Base-by-base conservation (phyloP, 169 alveolate species). In the Toxoplasma gondii region DNA sequence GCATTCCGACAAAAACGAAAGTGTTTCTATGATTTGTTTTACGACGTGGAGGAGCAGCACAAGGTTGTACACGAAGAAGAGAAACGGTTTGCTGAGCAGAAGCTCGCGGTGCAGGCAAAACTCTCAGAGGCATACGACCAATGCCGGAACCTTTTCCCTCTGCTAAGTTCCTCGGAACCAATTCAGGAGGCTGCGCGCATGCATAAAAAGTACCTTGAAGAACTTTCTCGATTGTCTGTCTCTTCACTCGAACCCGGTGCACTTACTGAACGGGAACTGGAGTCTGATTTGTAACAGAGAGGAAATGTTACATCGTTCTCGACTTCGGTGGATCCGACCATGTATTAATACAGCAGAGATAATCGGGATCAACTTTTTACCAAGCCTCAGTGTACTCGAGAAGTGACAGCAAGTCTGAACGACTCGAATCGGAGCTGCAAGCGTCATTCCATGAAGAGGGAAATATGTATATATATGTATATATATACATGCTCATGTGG, bases 201-300 rank as follows among this genome's bases (percentile, higher is more conserved):
- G n/a, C 24, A 78, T 19, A 19, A n/a, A 78, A 10, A 19, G 45
- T 17, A 29, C 12, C 22, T n/a, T 1, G 49, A 38, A 10, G 86
- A 78, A 45, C 86, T 78, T 7, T n/a, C 86, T 38, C 45, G 31
- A 1, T 19, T 38, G 27, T 24, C 86, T 7, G 45, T 36, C 27
- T 36, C 39, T 1, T 78, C 86, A n/a, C 86, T 78, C 86, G 49
- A 16, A 67, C 90, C 90, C 12, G 90, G 90, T 31, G 90, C 53
- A 29, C 34, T 82, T 2, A 39, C 90, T 17, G 69, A 82, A 31
- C 58, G 90, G 69, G 90, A 82, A 36, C 90, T 82, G 4, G 67
- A 82, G 58, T 82, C 90, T 22, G 90, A 82, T 36, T 36, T 82
- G n/a, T 82, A 31, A 41, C 39, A 12, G 58, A 49, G 12, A 12